These are phyloP conservation scores for Aspergillus steynii DNA, from an alignment of 495 filamentous ascomycete genomes.

Conservation along the genomic window DNA sequence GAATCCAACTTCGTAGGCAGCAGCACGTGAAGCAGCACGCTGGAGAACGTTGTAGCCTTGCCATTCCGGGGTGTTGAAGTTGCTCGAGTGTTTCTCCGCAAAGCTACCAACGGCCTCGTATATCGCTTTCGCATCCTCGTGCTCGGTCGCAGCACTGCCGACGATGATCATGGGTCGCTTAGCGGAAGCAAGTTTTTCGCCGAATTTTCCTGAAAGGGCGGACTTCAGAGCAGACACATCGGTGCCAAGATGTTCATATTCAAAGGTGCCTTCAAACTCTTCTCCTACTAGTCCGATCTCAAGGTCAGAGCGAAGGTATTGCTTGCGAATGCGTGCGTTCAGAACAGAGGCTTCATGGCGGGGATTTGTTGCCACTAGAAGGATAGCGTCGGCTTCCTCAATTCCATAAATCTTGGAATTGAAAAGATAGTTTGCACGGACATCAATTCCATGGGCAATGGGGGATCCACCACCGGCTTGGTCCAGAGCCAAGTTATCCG, in stretches of 20 bases:
- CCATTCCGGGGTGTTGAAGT: slow-evolving; percentile 88
- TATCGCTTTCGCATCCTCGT: slow-evolving; percentile 85
- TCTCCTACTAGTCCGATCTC: slow-evolving; percentile 92
- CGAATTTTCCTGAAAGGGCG: slow-evolving; percentile 81
- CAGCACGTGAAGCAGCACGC: slow-evolving; percentile 83
- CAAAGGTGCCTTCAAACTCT: slow-evolving; percentile 87
- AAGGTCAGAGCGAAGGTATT: slow-evolving; percentile 93
- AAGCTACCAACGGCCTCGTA: slow-evolving; percentile 87
- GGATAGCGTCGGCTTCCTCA: slow-evolving; percentile 89
- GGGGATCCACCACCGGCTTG: slow-evolving; percentile 81
- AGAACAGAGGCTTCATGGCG: slow-evolving; percentile 91
- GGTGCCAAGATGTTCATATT: slow-evolving; percentile 82
- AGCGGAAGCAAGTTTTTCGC: slow-evolving; percentile 85
- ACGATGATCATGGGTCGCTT: slow-evolving; percentile 95
- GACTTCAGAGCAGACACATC: slow-evolving; percentile 77
- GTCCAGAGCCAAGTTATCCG: slow-evolving; percentile 92
- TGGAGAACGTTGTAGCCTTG: slow-evolving; percentile 97
- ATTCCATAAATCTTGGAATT: slow-evolving; percentile 93
- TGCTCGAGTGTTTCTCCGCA: slow-evolving; percentile 85
- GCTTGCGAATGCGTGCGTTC: slow-evolving; percentile 95
- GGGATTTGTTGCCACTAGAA: slow-evolving; percentile 92
- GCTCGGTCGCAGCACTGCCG: slow-evolving; percentile 85
- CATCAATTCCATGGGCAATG: slow-evolving; percentile 87
- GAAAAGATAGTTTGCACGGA: slow-evolving; percentile 93
- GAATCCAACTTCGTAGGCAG: slow-evolving; percentile 95